Evolutionary conservation across 2,329 filamentous ascomycete species (phyloP).

Genomic region (Lasiodiplodia sp.): DNA sequence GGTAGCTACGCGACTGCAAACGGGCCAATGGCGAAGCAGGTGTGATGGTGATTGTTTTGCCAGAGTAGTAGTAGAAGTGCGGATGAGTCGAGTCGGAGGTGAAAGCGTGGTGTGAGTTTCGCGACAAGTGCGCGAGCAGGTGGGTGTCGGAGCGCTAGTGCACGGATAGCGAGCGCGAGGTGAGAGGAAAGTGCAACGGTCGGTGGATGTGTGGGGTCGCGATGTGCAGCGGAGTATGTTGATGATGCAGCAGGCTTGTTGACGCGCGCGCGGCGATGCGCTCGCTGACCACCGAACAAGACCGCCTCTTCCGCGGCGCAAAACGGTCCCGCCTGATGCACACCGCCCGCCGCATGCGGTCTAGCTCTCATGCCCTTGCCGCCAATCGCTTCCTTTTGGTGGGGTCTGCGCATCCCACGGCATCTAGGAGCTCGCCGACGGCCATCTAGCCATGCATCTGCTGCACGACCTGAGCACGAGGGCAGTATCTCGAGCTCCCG

Average conservation of each 20-base stretch:
- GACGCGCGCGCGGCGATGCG: slow-evolving; percentile 20
- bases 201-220: background rate
- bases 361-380: slow-evolving; percentile 28
- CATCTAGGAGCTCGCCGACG: slow-evolving; percentile 41
- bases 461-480: slow-evolving; percentile 18
- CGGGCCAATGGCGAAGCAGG: background rate
- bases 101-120: background rate
- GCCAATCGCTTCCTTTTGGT: slow-evolving; percentile 29
- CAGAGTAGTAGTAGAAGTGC: background rate
- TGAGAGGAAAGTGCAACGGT: background rate
- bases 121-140: background rate
- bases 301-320: slow-evolving; percentile 13
- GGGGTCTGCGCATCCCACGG: slow-evolving; percentile 27
- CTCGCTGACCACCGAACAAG: slow-evolving; percentile 3
- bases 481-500: slow-evolving; percentile 13
- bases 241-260: slow-evolving; percentile 16
- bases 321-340: slow-evolving; percentile 5
- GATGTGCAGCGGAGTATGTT: slow-evolving; percentile 5
- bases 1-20: background rate
- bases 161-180: background rate
- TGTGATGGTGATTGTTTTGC: background rate
- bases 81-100: slow-evolving; percentile 1
- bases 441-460: slow-evolving; percentile 34
- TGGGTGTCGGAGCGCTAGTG: background rate
- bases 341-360: slow-evolving; percentile 36